Base-by-base conservation (phyloP, 2,329 filamentous ascomycete species). In the Colletotrichum spinosum region DNA sequence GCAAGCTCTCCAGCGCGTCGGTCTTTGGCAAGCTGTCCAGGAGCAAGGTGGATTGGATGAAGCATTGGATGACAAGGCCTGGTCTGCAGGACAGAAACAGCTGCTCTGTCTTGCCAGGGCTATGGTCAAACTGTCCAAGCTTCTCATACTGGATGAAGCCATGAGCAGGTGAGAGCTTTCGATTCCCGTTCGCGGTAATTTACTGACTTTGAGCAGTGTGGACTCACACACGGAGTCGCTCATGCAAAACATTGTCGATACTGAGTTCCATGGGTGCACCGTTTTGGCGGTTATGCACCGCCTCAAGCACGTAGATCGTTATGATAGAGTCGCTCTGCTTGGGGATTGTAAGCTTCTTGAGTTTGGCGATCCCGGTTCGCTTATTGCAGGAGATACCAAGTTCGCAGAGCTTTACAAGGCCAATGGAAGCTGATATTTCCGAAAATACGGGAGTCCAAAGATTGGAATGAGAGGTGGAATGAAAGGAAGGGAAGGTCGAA, bases 161-260 rank as follows among this genome's bases (percentile, higher is more conserved):
- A 64, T 59, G 55, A 59, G 60, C 44, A 63, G 55, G 60, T 48
- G 11, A 53, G 35, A 9, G 6, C 10, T 15, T 10, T 2, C n/a
- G 9, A 44, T 15, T 15, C 12, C n/a, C 44, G 9, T 17, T 11
- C 6, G 12, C 6, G 2, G 38, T 41, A 2, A 1, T 1, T 25
- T 25, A 8, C 44, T 46, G 11, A 46, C 15, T 2, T 8, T 2
- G 1, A n/a, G 4, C 4, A 72, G 71, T 54, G 67, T 72, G 8
- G 71, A 72, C 25, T 33, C 35, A 38, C 60, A 68, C 11, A 73
- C 70, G 1, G 71, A 73, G 44, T 35, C 62, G 7, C 45, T 67
- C 9, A 71, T 72, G 66, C 69, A 72, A 60, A 48, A 68, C n/a
- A 58, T 72, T 7, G 61, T 73, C 38, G 69, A 72, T 58, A 65